Base-by-base conservation (phyloP, 139 green algal species). In the Edaphochlamys debaryana region DNA sequence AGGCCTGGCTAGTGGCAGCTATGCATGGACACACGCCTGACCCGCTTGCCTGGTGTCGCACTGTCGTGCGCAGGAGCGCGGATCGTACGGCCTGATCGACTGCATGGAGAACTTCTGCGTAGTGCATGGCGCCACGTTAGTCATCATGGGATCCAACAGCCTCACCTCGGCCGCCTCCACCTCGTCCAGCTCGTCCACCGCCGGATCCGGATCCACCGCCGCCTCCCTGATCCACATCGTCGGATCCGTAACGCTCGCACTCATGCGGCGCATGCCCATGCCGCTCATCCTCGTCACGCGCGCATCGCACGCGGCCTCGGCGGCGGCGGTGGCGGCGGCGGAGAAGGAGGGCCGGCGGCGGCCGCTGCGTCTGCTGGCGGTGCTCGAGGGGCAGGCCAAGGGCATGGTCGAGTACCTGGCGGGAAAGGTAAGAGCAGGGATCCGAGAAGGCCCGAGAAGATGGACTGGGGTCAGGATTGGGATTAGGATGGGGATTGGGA, bases 211-310 rank as follows among this genome's bases (percentile, higher is more conserved):
- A 32, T 8, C 32, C 48, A n/a, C 3, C 9, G 67, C 40, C 67
- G 40, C 40, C 27, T 37, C 27, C 40, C 40, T 74, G 38, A 42
- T 82, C 32, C 62, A 64, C 40, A 50, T 72, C 5, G 60, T 82
- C 23, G 75, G 75, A 41, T 52, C n/a, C 58, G 27, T 82, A 0
- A 82, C 75, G 25, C n/a, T 82, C 22, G 75, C 62, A 19, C 75
- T 82, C 15, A 60, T 82, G 75, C 60, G 75, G 7, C 75, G 75
- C 23, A 52, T 72, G 32, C 62, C 75, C 4, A 19, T 64, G 40
- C 60, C 62, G 62, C 41, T 82, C 27, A 32, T 82, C 41, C 60
- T 82, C 11, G 60, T 82, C 15, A 82, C 58, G 40, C 75, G 62
- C 19, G 25, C 56, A 2, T 64, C 38, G 48, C 13, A 62, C 9